Evolutionary conservation across 2,329 filamentous ascomycete genomes (phyloP).

Genomic region (Leptodontidium sp.): DNA sequence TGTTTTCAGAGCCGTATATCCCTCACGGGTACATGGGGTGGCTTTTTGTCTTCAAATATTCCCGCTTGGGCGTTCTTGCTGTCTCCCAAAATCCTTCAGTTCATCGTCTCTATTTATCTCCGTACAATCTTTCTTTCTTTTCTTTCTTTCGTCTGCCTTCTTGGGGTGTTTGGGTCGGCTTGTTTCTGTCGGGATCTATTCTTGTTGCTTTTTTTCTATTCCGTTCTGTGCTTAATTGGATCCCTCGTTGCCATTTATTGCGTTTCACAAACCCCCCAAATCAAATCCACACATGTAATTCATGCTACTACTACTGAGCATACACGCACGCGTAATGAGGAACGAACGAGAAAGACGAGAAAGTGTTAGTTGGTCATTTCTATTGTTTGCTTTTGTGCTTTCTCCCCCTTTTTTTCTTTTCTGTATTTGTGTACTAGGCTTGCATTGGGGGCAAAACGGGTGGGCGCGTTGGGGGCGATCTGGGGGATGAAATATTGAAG

Average conservation of each 20-base stretch:
- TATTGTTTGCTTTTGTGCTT: constrained; percentile 1
- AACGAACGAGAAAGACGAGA: constrained; percentile 16
- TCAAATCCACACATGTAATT: constrained; percentile 7
- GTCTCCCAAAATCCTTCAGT: not conserved
- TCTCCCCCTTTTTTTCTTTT: constrained; percentile 1
- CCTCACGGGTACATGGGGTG: constrained; percentile 33
- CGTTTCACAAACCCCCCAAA: not conserved
- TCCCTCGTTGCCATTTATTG: not conserved
- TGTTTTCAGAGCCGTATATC: constrained; percentile 31
- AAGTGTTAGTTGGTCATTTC: not conserved
- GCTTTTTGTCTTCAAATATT: constrained; percentile 30
- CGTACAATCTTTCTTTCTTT: constrained; percentile 23
- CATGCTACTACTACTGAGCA: constrained; percentile 13
- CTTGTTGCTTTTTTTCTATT: not conserved
- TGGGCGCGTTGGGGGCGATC: not conserved
- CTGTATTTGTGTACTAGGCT: not conserved
- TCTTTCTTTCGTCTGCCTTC: constrained; percentile 3
- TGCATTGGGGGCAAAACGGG: not conserved
- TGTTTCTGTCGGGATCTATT: not conserved
- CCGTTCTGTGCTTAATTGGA: constrained; percentile 9
- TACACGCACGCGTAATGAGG: constrained; percentile 13
- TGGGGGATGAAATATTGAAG: not conserved
- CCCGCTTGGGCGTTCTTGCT: constrained; percentile 17
- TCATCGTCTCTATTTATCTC: constrained; percentile 19
- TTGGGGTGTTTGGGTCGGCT: constrained; percentile 12